Evolutionary conservation across 768 basidiomycete genomes (phyloP), one percentile per base, ranked within the genome.

Genomic region (Naganishia antarctica): DNA sequence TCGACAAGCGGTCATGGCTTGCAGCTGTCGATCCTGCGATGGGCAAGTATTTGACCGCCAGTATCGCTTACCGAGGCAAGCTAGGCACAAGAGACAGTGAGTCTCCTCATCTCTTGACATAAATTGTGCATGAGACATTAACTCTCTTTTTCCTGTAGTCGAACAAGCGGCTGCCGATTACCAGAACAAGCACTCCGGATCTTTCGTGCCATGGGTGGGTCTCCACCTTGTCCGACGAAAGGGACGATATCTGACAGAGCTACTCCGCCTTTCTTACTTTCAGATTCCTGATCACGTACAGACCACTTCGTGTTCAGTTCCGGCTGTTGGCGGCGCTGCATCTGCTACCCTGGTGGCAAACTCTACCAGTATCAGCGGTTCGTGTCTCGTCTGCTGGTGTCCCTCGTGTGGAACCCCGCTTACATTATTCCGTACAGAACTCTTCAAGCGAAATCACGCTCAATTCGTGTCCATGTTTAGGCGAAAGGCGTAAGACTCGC

Each of bases 31-130:
- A 74, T 59, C 73, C 73, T 7, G 51, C 69, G 29, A 41, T 74
- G 49, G 73, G 73, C 60, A 74, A 74, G 60, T 74, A 74, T 67
- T 60, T 74, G 53, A 74, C 73, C n/a, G 69, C 73, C 23, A 70
- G 70, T 31, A 71, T 74, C 31, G 73, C 73, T 21, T 74, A 74
- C 60, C 60, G 73, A 40, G 73, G 73, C 11, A 73, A 74, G 63
- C 63, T 74, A 23, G 69, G 68, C 44, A 74, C 73, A 67, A 48
- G 73, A 34, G 73, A 74, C 48, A 73, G 70, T 73, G 40, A 45
- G 68, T 70, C 18, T 2, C n/a, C 7, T n/a, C 4, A 16, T 4
- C 4, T 18, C 29, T 25, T 5, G 15, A 12, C n/a, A n/a, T n/a
- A n/a, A n/a, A 53, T 16, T 53, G 29, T 29, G 4, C 11, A 5